phyloP scores from a whole-genome alignment of 2,329 filamentous ascomycete genomes.

The Clonostachys solani region DNA sequence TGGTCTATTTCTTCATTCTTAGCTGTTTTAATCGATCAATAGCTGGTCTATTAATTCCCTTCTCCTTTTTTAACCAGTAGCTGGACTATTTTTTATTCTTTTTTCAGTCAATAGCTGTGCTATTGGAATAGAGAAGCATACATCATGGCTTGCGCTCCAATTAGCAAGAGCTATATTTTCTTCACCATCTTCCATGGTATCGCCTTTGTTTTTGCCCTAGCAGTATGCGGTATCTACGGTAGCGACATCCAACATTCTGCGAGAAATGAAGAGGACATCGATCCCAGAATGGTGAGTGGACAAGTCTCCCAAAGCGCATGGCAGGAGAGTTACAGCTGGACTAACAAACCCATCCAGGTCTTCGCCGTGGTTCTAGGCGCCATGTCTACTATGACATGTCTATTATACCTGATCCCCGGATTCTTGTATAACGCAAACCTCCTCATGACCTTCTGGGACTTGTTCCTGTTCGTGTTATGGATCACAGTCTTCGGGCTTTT shows the following conservation, averaged over 20 bases:
- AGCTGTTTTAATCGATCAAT: no score
- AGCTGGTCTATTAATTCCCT: no score
- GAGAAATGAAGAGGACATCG: constrained; percentile 39
- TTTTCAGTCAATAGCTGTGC: no score
- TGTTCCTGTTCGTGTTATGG: constrained; percentile 73
- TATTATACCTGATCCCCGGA: constrained; percentile 63
- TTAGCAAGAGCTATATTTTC: constrained; percentile 36
- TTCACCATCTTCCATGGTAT: constrained; percentile 65
- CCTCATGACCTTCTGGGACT: constrained; percentile 63
- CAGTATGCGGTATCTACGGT: constrained; percentile 76
- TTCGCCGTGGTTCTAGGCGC: constrained; percentile 70
- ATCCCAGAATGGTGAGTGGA: constrained; percentile 59
- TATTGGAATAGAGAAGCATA: no score
- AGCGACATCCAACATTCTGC: constrained; percentile 56
- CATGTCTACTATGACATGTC: constrained; percentile 58
- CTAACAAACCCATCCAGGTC: constrained; percentile 33
- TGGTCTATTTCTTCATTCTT: no score
- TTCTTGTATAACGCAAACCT: constrained; percentile 43
- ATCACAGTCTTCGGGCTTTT: constrained; percentile 81
- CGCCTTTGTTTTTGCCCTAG: constrained; percentile 72
- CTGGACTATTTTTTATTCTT: no score
- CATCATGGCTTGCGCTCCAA: no score
- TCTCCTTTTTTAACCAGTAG: no score
- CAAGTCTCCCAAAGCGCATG: constrained; percentile 25
- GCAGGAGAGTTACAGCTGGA: background rate